phyloP scores from a whole-genome alignment of 805 yeast species.

The Yueomyces sinensis region DNA sequence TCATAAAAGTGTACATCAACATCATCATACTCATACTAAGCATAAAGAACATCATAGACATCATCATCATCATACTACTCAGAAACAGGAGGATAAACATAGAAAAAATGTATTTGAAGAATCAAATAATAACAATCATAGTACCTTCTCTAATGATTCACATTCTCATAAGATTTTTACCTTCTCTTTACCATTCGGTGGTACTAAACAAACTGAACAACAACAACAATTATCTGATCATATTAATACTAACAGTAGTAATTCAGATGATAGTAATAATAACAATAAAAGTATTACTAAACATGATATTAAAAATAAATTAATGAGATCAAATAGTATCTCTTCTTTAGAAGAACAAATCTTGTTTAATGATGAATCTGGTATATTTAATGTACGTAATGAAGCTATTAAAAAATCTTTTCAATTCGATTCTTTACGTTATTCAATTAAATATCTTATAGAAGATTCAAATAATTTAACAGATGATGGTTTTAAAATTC shows the following conservation, averaged over 20 bases:
- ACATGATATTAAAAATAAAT: constrained; percentile 19
- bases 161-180: constrained; percentile 23
- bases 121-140: not conserved
- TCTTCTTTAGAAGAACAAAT: constrained; percentile 51
- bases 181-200: constrained; percentile 28
- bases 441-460: constrained; percentile 11
- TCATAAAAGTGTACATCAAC: not conserved
- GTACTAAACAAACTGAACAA: constrained; percentile 3
- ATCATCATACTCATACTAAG: not conserved
- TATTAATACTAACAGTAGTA: not conserved
- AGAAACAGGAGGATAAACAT: too few relatives aligned
- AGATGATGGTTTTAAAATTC: constrained; percentile 14
- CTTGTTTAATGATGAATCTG: constrained; percentile 39
- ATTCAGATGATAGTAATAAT: not conserved
- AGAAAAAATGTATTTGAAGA: not conserved
- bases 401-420: constrained; percentile 58
- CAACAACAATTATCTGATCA: not conserved
- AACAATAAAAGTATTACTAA: constrained; percentile 1
- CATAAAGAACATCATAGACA: not conserved
- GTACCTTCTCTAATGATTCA: not conserved
- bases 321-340: constrained; percentile 41
- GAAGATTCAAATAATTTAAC: constrained; percentile 12
- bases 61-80: not conserved
- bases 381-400: constrained; percentile 52
- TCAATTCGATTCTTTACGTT: constrained; percentile 29